These are phyloP conservation scores for Lipomyces orientalis DNA, from an alignment of 805 yeast species.

Conservation along the genomic window DNA sequence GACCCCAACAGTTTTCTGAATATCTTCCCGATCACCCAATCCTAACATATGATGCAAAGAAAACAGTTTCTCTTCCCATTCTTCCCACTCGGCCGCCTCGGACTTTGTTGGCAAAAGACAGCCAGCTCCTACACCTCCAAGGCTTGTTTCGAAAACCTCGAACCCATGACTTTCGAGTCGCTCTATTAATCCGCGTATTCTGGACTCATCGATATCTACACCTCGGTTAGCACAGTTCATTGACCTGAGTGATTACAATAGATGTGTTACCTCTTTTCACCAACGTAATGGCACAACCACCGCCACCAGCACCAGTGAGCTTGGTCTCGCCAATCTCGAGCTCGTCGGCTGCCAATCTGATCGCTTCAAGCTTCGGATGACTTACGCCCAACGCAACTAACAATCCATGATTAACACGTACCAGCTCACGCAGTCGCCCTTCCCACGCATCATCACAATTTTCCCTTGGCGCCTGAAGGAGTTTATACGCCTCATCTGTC, in stretches of 20 bases:
- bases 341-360: constrained; percentile 69
- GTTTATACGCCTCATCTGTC: constrained; percentile 71
- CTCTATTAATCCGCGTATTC: constrained; percentile 45
- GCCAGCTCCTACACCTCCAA: constrained; percentile 93
- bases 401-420: constrained; percentile 85
- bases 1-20: constrained; percentile 57
- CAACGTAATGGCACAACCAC: constrained; percentile 95
- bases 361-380: constrained; percentile 85
- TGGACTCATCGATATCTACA: constrained; percentile 42
- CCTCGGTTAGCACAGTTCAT: not conserved
- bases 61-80: constrained; percentile 34
- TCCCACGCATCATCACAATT: constrained; percentile 38
- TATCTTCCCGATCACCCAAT: constrained; percentile 52
- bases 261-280: constrained; percentile 51
- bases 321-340: constrained; percentile 81
- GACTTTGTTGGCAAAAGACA: constrained; percentile 41
- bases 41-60: constrained; percentile 48
- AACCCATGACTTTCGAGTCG: constrained; percentile 58
- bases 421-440: constrained; percentile 59
- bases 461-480: constrained; percentile 54
- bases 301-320: constrained; percentile 98
- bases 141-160: constrained; percentile 74
- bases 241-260: not conserved
- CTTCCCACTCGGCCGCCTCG: constrained; percentile 29
- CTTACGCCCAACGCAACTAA: constrained; percentile 86